Evolutionary conservation across 129 eudicot species (phyloP).

Genomic region (Calendula officinalis): DNA sequence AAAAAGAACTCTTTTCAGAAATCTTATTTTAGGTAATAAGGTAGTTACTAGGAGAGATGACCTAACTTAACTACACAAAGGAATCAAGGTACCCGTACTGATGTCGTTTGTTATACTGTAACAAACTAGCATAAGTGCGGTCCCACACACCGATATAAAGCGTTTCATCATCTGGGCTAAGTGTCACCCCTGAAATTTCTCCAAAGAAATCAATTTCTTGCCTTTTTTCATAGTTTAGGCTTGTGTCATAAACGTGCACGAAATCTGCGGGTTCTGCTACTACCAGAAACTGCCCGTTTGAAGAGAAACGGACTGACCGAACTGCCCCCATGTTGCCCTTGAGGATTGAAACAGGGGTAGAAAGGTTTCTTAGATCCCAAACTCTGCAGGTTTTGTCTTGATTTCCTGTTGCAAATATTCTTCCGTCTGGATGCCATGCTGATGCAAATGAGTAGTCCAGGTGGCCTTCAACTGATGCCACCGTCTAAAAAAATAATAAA

Average conservation of each 20-base stretch:
- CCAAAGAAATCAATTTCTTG: conserved; percentile 92
- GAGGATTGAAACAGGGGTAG: conserved; percentile 53
- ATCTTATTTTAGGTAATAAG: conserved; percentile 21
- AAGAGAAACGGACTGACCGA: conserved; percentile 74
- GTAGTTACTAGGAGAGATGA: background rate
- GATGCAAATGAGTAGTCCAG: conserved; percentile 87
- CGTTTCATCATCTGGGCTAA: conserved; percentile 77
- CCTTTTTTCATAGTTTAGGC: conserved; percentile 38
- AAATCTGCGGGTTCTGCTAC: conserved; percentile 89
- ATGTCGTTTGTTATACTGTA: conserved; percentile 59
- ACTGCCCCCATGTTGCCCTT: conserved; percentile 88
- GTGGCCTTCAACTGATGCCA: conserved; percentile 68
- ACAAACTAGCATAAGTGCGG: conserved; percentile 77
- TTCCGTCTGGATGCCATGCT: conserved; percentile 85
- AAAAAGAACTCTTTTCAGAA: conserved; percentile 29
- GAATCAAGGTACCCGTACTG: conserved; percentile 58
- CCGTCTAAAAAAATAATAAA: conserved; percentile 41
- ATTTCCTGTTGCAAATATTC: conserved; percentile 71
- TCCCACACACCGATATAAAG: conserved; percentile 89
- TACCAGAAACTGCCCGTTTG: conserved; percentile 74
- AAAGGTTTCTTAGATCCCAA: conserved; percentile 80
- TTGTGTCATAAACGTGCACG: conserved; percentile 53
- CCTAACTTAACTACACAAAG: conserved; percentile 34
- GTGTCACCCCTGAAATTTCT: conserved; percentile 75
- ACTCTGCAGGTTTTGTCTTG: conserved; percentile 89